Evolutionary conservation across 2,329 filamentous ascomycete species (phyloP).

Genomic region (Phaeosphaeria sp.): DNA sequence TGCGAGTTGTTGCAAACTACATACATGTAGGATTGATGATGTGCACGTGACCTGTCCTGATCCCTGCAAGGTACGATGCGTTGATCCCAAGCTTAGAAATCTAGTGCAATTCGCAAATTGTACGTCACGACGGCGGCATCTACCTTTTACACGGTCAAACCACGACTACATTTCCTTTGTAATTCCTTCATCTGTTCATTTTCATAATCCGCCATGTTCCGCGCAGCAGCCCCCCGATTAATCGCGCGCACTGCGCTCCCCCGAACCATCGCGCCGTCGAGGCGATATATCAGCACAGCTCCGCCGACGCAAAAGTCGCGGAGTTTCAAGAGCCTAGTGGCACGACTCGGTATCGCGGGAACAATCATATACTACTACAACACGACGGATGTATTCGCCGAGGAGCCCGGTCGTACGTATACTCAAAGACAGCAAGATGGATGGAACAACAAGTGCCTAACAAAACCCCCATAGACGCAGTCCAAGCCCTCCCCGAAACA

Average conservation of each 20-base stretch:
- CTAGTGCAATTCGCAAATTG: conserved; percentile 25
- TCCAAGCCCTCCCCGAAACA: conserved; percentile 48
- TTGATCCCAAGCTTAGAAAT: conserved; percentile 27
- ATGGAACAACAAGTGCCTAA: conserved; percentile 25
- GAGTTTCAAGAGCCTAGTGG: conserved; percentile 79
- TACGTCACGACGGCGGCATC: conserved; percentile 14
- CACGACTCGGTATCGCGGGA: conserved; percentile 77
- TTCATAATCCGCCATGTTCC: conserved; percentile 55
- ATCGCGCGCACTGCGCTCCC: conserved; percentile 46
- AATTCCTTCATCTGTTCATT: conserved; percentile 22
- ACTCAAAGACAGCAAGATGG: neutral
- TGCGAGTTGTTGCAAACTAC: neutral
- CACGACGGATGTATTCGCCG: conserved; percentile 85
- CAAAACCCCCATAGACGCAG: conserved; percentile 20
- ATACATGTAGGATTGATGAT: neutral
- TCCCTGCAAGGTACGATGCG: conserved; percentile 4
- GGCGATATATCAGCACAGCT: conserved; percentile 64
- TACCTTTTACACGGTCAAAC: conserved; percentile 15
- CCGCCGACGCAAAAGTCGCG: conserved; percentile 70
- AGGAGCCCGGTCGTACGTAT: conserved; percentile 75
- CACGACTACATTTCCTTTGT: conserved; percentile 20
- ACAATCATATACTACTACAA: conserved; percentile 92
- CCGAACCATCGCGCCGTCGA: conserved; percentile 45
- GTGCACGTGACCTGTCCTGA: neutral
- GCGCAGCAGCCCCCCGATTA: conserved; percentile 57